phyloP scores from a whole-genome alignment of 352 stramenopile species.

The Thraustochytrium sp. region DNA sequence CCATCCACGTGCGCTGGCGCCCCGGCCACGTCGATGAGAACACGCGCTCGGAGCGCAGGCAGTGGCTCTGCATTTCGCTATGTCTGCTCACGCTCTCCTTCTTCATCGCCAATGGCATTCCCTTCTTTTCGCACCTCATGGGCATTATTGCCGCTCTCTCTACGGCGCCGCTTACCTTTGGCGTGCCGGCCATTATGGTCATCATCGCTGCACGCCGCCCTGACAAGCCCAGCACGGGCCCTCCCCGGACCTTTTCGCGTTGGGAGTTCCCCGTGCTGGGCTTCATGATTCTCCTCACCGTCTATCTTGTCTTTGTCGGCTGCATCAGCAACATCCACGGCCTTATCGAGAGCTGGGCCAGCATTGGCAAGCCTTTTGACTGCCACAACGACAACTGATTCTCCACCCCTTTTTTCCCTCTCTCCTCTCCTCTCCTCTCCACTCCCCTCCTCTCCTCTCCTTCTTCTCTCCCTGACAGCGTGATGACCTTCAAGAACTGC shows the following conservation, averaged over 20 bases:
- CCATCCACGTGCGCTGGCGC: conserved; percentile 14
- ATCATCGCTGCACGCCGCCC: not conserved
- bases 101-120: conserved; percentile 27
- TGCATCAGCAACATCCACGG: not conserved
- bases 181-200: conserved; percentile 18
- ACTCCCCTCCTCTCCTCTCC: too few species aligned
- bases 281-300: not conserved
- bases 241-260: not conserved
- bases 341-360: not conserved
- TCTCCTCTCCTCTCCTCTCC: too few species aligned
- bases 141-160: conserved; percentile 15
- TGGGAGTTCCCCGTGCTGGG: conserved; percentile 14
- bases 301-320: conserved; percentile 19
- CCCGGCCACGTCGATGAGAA: not conserved
- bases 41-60: not conserved
- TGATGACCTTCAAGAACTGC: too few species aligned
- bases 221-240: not conserved
- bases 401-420: too few species aligned
- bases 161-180: conserved; percentile 29
- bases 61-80: not conserved
- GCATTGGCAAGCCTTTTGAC: conserved; percentile 9
- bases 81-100: not conserved
- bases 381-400: too few species aligned
- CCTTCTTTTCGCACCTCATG: conserved; percentile 35
- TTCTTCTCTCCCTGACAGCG: too few species aligned